Base-by-base conservation (phyloP, 2,329 filamentous ascomycete species). In the Aspergillus brunneoviolaceus region DNA sequence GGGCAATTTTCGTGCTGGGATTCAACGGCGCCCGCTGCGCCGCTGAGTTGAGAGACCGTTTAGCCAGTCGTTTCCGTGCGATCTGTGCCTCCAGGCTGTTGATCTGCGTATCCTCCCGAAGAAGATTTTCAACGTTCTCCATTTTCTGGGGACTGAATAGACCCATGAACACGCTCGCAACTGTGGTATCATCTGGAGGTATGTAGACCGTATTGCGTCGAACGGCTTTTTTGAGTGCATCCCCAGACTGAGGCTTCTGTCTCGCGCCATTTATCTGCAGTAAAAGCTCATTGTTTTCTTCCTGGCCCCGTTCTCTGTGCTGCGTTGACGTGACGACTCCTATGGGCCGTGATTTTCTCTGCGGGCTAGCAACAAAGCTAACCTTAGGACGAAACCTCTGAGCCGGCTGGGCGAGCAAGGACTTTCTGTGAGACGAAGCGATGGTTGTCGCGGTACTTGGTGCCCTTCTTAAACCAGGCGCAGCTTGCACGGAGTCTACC, bases 1-100 rank as follows among this genome's bases (percentile, higher is more conserved):
- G 82, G 6, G 73, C 60, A 55, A 74, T 59, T 29, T 71, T 76
- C 5, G 68, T 60, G 12, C 72, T 77, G 45, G 79, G 76, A 39
- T 80, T 79, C 54, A 87, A 70, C 3, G 85, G 83, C 19, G 74
- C 76, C 48, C 81, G 77, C 51, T 65, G 63, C 2, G 70, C 62
- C 19, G 68, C 67, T 5, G 59, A 60, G 12, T 61, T 56, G 6
- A 65, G 49, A 5, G 67, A 63, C 42, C 67, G 71, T 35, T 70
- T 69, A 11, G 65, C 63, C 19, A 70, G 67, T 48, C 68, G 70
- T 63, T 75, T 77, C 51, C 64, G 69, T 33, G 67, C 65, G 64
- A 76, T 73, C 29, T 69, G 72, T 31, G 71, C 64, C 39, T 75
- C 76, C n/a, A 76, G 61, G 7, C 65, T 72, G 5, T 71, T 72